Evolutionary conservation across 495 filamentous ascomycete genomes (phyloP).

Genomic region (Hyaloscypha variabilis): DNA sequence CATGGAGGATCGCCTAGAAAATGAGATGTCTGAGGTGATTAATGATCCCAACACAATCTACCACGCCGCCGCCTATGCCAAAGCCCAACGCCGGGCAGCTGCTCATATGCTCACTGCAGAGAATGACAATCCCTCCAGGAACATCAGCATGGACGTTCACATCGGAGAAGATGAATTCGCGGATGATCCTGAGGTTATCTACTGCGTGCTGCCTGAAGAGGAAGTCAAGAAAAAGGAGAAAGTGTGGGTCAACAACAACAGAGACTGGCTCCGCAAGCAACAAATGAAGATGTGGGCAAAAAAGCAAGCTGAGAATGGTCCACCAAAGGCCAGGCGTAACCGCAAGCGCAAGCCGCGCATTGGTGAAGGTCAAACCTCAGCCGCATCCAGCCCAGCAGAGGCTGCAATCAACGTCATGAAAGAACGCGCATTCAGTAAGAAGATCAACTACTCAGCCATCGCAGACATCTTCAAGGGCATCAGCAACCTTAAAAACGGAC

Average conservation of each 20-base stretch:
- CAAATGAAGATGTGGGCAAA: slow-evolving; percentile 74
- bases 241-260: slow-evolving; percentile 93
- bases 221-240: slow-evolving; percentile 80
- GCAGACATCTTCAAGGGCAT: slow-evolving; percentile 53
- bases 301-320: slow-evolving; percentile 58
- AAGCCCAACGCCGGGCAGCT: slow-evolving; percentile 40
- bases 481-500: slow-evolving; percentile 19
- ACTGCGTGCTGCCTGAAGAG: slow-evolving; percentile 68
- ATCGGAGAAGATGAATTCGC: slow-evolving; percentile 79
- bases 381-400: slow-evolving; percentile 66
- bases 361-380: slow-evolving; percentile 57
- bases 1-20: slow-evolving; percentile 49
- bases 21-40: slow-evolving; percentile 51
- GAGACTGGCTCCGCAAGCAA: slow-evolving; percentile 81
- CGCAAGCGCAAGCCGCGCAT: slow-evolving; percentile 56
- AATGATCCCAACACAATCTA: slow-evolving; percentile 48
- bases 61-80: slow-evolving; percentile 47
- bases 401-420: slow-evolving; percentile 75
- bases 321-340: slow-evolving; percentile 51
- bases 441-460: slow-evolving; percentile 80
- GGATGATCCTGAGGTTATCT: slow-evolving; percentile 80
- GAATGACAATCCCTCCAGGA: slow-evolving; percentile 31
- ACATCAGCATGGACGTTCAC: slow-evolving; percentile 51
- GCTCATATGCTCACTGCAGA: slow-evolving; percentile 38
- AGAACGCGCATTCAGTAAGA: slow-evolving; percentile 68